These are phyloP conservation scores for Metschnikowia continentalis DNA, from an alignment of 805 yeast genomes.

Conservation along the genomic window DNA sequence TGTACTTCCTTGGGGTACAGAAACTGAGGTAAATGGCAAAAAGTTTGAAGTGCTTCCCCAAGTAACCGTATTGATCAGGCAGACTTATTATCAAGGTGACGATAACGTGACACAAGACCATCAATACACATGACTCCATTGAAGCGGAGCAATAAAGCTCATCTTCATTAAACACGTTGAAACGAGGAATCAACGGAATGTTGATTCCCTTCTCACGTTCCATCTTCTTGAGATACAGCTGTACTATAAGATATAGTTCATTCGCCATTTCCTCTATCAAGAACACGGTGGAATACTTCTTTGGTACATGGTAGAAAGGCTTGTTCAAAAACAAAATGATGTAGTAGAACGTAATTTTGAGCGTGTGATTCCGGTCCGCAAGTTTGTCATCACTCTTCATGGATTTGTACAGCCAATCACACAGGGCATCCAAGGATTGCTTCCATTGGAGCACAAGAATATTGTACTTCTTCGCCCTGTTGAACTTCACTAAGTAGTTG, in stretches of 20 bases:
- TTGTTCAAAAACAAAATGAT: constrained; percentile 16
- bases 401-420: constrained; percentile 16
- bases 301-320: constrained; percentile 19
- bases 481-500: constrained; percentile 18
- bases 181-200: not conserved
- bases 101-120: constrained; percentile 13
- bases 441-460: constrained; percentile 17
- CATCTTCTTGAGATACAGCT: constrained; percentile 10
- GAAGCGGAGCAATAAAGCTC: constrained; percentile 12
- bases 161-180: not conserved
- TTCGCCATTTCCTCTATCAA: constrained; percentile 18
- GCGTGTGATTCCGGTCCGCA: constrained; percentile 14
- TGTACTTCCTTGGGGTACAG: constrained; percentile 16
- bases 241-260: constrained; percentile 13
- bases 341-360: constrained; percentile 16
- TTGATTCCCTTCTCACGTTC: constrained; percentile 5
- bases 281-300: constrained; percentile 14
- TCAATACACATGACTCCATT: constrained; percentile 16
- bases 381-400: constrained; percentile 11
- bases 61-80: constrained; percentile 16
- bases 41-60: constrained; percentile 15
- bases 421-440: constrained; percentile 10
- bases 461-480: constrained; percentile 16
- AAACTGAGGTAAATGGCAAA: constrained; percentile 13
- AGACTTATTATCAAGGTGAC: constrained; percentile 15